A percentile compares a stretch with the other conserved stretches of the same genome.
Evolutionary conservation across 306 rosid genomes (phyloP).

Genomic region (Abrus precatorius): DNA sequence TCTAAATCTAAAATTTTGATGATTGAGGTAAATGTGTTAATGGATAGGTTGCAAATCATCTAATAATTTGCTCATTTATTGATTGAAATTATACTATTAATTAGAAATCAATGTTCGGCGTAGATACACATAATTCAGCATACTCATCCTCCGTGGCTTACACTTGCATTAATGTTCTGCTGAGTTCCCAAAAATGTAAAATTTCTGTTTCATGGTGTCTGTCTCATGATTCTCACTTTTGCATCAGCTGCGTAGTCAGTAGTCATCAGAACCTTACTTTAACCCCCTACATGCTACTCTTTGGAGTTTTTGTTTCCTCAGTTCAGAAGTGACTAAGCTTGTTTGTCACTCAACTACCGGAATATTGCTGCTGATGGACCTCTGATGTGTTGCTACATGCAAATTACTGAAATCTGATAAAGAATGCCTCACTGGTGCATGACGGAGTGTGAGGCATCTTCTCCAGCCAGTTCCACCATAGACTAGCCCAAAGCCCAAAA

Average conservation of each 20-base stretch:
- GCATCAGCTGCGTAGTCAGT: not conserved
- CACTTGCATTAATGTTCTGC: conserved; percentile 3
- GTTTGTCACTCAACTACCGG: conserved; percentile 17
- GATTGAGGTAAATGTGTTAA: not conserved
- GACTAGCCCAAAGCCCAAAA: not conserved
- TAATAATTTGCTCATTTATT: conserved; percentile 31
- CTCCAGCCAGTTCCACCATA: not conserved
- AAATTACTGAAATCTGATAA: not conserved
- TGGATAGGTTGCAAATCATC: conserved; percentile 34
- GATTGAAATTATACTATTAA: conserved; percentile 12
- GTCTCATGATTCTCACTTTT: conserved; percentile 31
- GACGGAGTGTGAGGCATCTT: not conserved
- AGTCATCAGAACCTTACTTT: not conserved
- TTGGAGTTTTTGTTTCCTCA: conserved; percentile 24
- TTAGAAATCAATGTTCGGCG: conserved; percentile 30
- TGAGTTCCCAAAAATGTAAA: not conserved
- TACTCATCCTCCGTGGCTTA: conserved; percentile 12
- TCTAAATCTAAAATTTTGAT: not conserved
- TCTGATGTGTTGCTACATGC: not conserved
- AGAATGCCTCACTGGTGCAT: not conserved
- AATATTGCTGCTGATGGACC: conserved; percentile 12
- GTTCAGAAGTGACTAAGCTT: not conserved
- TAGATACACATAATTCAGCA: conserved; percentile 12
- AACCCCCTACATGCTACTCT: not conserved
- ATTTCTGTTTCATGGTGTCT: not conserved